phyloP scores from a whole-genome alignment of 192 early-diverging fungal species.

The Entomortierella beljakovae region DNA sequence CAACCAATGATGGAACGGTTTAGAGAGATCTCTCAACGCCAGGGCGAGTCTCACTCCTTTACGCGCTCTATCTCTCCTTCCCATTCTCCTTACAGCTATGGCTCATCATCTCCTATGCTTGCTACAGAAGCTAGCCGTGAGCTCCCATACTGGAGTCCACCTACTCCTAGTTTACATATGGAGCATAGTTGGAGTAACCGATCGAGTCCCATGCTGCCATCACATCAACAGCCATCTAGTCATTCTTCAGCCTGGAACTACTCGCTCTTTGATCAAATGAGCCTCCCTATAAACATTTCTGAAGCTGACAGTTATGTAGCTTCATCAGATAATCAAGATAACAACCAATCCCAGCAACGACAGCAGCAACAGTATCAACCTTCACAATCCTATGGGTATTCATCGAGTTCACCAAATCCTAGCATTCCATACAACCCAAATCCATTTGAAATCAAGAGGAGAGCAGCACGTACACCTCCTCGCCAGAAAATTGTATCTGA shows the following conservation, averaged over 20 bases:
- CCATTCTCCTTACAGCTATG: constrained; percentile 4
- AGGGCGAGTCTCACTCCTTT: not conserved
- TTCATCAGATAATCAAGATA: constrained; percentile 3
- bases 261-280: constrained; percentile 32
- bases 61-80: constrained; percentile 20
- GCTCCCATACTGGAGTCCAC: constrained; percentile 42
- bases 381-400: not conserved
- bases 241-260: constrained; percentile 21
- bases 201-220: constrained; percentile 12
- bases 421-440: not conserved
- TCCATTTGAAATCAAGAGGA: not conserved
- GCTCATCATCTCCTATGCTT: constrained; percentile 13
- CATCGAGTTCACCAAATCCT: not conserved
- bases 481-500: not conserved
- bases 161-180: constrained; percentile 18
- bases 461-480: not conserved
- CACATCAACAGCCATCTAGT: not conserved
- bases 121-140: constrained; percentile 7
- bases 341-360: not conserved
- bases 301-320: not conserved
- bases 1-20: not conserved
- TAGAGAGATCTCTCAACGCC: not conserved
- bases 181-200: constrained; percentile 35
- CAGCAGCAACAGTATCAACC: not conserved
- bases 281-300: not conserved